Evolutionary conservation across 192 early-diverging fungal genomes (phyloP), one percentile per base, ranked within the genome.

Genomic region (Linnemannia schmuckeri): DNA sequence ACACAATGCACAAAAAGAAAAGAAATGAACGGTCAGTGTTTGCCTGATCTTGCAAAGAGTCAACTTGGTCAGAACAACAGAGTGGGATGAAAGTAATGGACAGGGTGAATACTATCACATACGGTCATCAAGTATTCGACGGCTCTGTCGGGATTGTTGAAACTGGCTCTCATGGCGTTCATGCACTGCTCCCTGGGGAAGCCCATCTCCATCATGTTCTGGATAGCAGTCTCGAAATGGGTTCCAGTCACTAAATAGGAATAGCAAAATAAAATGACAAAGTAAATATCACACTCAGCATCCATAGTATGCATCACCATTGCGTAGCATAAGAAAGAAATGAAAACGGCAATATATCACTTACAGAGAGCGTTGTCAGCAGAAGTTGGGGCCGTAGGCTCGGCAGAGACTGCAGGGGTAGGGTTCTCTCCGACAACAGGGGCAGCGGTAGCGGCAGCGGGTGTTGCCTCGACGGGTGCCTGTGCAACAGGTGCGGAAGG

Each of bases 111-210:
- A 47, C 5, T 46, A 35, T 24, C 63, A 9, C 73, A 52, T 91
- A 97, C 96, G 71, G 85, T 99, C 82, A 98, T 93, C 70, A 99
- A 90, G 82, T 99, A 99, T 88, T 99, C 98, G 15, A 96, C 97
- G 35, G 98, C 98, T 76, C 98, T 92, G 88, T 99, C 97, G 2
- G 98, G 97, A 88, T 99, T 99, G 88, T 98, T 98, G 83, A 96
- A 99, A 80, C 97, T 97, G 10, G 98, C 98, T 68, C 97, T 94
- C 95, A 99, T 97, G 15, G 98, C 98, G 72, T 88, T 85, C 54
- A 95, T 92, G 70, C 97, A 96, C 82, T 98, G 93, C 24, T 96
- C 95, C 57, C 96, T 93, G 74, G 94, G 92, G 88, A 96, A 99
- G 27, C 98, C 98, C 97, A 99, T 98, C 70, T 98, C 97, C 70